Evolutionary conservation across 2,329 filamentous ascomycete genomes (phyloP), one percentile per base, ranked within the genome.

Genomic region (Botrytis tulipae): DNA sequence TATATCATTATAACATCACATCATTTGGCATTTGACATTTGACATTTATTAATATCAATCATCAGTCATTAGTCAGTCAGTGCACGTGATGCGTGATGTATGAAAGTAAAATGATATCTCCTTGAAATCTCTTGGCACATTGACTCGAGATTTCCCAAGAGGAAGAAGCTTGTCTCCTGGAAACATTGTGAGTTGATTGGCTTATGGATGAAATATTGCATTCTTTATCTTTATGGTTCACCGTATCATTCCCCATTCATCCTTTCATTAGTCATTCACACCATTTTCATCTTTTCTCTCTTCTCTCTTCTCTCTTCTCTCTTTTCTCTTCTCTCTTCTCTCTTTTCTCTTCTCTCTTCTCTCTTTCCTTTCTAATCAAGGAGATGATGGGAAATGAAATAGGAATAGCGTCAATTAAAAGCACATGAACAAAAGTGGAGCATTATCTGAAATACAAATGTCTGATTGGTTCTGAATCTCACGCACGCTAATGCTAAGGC

Each of bases 391-490:
- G 3, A 12, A 1, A 6, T 32, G 29, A n/a, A 67, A 18, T 3
- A 18, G 44, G 63, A 18, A 5, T 67, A 67, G 63, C 2, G 22
- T 9, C 8, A 16, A 7, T 54, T 3, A 6, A 16, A n/a, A n/a
- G 48, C 29, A 22, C 16, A 48, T 51, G 7, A 4, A 20, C 0
- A 51, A 5, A 37, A 37, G 44, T 67, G 65, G 65, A 54, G 22
- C 1, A 6, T 6, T 3, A 14, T 4, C 8, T 14, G 32, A 40
- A 18, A 67, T 37, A 4, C 0, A 1, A 1, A 2, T 1, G 1
- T 4, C 7, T 67, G 25, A 67, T 54, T 67, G 65, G 65, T 12
- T 48, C 9, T 10, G 4, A 4, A 12, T 10, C 7, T 12, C 18
- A 12, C 3, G 20, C 63, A 51, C 63, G 44, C 63, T 66, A 66